Base-by-base conservation (phyloP, 2,329 filamentous ascomycete genomes). In the Stemphylium lycopersici region DNA sequence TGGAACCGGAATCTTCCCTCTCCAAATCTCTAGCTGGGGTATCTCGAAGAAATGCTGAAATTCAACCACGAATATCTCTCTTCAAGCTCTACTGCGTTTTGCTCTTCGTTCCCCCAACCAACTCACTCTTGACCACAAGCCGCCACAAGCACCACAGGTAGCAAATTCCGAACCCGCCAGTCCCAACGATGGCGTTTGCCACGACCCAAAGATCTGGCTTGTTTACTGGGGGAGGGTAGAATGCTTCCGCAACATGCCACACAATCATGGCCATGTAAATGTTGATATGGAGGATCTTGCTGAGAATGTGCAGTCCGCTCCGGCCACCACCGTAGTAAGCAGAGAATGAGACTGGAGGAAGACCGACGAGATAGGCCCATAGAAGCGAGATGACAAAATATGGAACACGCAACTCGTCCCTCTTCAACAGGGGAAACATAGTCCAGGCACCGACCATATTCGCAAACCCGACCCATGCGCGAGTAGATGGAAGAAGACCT, bases 161-260 rank as follows among this genome's bases (percentile, higher is more conserved):
- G 75, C 92, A 96, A 31, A 96, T 77, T 0, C 84, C 84, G 72
- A 98, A 99, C 0, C 91, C 95, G 3, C 85, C 87, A 18, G 90
- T 90, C 6, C 95, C 95, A 18, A 98, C 77, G 15, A 91, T 86
- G 7, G 95, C 92, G 68, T 99, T 99, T 11, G 87, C 83, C 2
- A 99, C 93, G 3, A 96, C 88, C 93, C 93, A 99, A 1, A 99
- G 78, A 77, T 99, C 95, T 0, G 95, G 95, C 76, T 96, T 97
- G 53, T 83, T 81, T 0, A 78, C 65, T 4, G 93, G 93, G 12
- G 93, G 87, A 8, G 75, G 57, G 1, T 92, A 77, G 56, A 87
- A 86, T 1, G 83, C 83, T 63, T 96, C 91, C 0, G 86, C 78
- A 11, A 90, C 75, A 74, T 99, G 95, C 91, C 95, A 97, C 12